Percentiles rank a stretch among this genome's conserved stretches.
These are phyloP conservation scores for Nakaseomyces glabratus DNA, from an alignment of 1,139 yeast genomes.

Conservation along the genomic window DNA sequence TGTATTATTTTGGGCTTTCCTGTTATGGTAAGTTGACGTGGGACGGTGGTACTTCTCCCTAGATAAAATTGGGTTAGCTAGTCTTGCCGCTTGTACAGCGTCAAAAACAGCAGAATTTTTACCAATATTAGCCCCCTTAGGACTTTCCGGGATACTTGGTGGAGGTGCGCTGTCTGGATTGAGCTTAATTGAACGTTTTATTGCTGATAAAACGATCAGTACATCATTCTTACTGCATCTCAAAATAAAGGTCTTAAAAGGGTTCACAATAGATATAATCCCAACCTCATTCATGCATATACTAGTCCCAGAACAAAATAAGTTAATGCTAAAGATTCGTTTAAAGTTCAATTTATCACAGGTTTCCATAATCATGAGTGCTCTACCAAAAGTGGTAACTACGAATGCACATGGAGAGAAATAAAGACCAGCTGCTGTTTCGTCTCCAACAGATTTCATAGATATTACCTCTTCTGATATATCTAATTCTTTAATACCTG, in stretches of 20 bases:
- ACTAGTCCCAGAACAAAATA: conserved; percentile 1
- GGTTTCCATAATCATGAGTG: conserved; percentile 2
- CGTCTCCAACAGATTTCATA: neutral
- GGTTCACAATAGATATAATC: conserved; percentile 2
- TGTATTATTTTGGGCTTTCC: neutral
- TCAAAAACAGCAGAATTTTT: conserved; percentile 7
- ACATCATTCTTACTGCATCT: conserved; percentile 5
- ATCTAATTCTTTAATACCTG: neutral
- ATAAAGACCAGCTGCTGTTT: neutral
- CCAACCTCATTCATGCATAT: conserved; percentile 4
- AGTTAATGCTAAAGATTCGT: conserved; percentile 1
- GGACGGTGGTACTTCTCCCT: conserved; percentile 7
- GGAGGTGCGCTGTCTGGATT: conserved; percentile 11
- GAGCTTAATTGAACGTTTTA: conserved; percentile 5
- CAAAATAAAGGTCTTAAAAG: conserved; percentile 4
- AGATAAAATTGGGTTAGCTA: conserved; percentile 15
- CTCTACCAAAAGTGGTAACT: conserved; percentile 5
- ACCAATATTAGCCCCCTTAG: conserved; percentile 8
- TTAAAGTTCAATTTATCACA: neutral
- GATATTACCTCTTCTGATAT: neutral
- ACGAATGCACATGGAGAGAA: conserved; percentile 3
- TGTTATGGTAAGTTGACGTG: neutral
- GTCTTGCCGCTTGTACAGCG: conserved; percentile 19
- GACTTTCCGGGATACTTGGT: conserved; percentile 9
- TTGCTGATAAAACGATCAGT: conserved; percentile 2